Percentiles rank a stretch among this genome's conserved stretches.
These are phyloP conservation scores for Uncinocarpus reesii DNA, from an alignment of 2,329 filamentous ascomycete species.

Conservation along the genomic window DNA sequence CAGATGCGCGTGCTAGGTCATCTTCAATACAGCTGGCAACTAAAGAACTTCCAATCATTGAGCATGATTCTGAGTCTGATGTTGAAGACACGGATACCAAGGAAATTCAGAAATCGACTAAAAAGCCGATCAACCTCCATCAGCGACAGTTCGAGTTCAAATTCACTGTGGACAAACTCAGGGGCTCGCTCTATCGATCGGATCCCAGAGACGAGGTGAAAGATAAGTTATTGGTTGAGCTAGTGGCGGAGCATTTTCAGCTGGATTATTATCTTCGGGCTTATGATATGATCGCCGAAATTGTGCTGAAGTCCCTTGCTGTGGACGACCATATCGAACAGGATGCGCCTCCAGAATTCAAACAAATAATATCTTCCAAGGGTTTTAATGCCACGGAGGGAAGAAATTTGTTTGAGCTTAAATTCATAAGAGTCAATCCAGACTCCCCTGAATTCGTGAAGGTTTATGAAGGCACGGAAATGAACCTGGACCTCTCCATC, in stretches of 20 bases:
- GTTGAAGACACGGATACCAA: constrained; percentile 44
- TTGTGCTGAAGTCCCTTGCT: constrained; percentile 73
- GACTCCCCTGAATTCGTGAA: constrained; percentile 88
- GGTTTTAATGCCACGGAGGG: constrained; percentile 57
- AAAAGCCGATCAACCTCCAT: constrained; percentile 58
- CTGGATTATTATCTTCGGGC: constrained; percentile 79
- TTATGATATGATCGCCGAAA: constrained; percentile 87
- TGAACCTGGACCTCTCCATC: constrained; percentile 78
- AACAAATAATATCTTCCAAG: constrained; percentile 93
- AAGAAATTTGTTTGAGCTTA: constrained; percentile 74
- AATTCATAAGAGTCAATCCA: constrained; percentile 79
- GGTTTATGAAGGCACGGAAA: constrained; percentile 85
- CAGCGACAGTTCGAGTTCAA: constrained; percentile 93
- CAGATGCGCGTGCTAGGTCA: constrained; percentile 45
- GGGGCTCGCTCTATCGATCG: constrained; percentile 81
- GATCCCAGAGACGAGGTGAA: constrained; percentile 65
- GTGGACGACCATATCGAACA: constrained; percentile 93
- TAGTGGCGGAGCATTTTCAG: constrained; percentile 80
- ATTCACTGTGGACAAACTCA: constrained; percentile 87
- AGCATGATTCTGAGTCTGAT: constrained; percentile 49
- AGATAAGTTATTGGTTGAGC: constrained; percentile 76
- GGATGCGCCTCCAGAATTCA: constrained; percentile 70
- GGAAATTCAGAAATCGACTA: constrained; percentile 24
- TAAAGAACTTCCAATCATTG: constrained; percentile 66
- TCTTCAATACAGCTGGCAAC: constrained; percentile 64